Percentiles rank a stretch among this genome's conserved stretches.
phyloP scores from a whole-genome alignment of 2,329 filamentous ascomycete species.

The Coniochaeta hoffmannii region DNA sequence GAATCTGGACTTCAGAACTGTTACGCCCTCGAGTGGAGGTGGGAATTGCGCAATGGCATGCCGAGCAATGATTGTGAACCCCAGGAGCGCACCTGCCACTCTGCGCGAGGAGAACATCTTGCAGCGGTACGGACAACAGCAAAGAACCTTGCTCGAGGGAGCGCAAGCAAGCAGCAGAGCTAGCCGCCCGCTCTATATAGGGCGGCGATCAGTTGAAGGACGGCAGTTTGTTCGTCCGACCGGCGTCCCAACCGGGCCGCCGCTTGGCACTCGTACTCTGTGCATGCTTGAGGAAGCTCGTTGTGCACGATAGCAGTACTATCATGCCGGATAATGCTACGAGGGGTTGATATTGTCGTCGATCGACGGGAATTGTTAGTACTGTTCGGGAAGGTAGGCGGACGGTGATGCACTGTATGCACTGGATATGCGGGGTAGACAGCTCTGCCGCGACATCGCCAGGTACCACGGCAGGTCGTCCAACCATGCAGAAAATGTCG shows the following conservation, averaged over 20 bases:
- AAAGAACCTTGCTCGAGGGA: neutral
- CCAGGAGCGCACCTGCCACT: neutral
- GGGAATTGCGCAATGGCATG: conserved; percentile 20
- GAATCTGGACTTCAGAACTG: conserved; percentile 48
- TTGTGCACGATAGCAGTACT: neutral
- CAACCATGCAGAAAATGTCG: neutral
- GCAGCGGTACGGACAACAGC: neutral
- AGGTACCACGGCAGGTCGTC: neutral
- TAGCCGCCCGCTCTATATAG: neutral
- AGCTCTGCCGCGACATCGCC: neutral
- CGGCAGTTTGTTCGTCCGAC: neutral
- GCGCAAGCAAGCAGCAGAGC: neutral
- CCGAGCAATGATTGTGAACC: neutral
- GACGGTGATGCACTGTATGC: neutral
- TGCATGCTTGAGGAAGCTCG: neutral
- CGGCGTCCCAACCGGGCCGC: neutral
- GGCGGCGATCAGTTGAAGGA: neutral
- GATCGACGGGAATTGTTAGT: neutral
- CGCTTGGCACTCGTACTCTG: neutral
- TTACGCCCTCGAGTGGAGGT: conserved; percentile 25
- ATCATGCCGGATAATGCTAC: neutral
- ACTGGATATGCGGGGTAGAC: neutral
- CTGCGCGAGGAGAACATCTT: neutral
- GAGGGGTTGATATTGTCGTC: neutral
- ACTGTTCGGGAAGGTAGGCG: neutral